Base-by-base conservation (phyloP, 176 grass and related monocot species). In the Carex scoparia region DNA sequence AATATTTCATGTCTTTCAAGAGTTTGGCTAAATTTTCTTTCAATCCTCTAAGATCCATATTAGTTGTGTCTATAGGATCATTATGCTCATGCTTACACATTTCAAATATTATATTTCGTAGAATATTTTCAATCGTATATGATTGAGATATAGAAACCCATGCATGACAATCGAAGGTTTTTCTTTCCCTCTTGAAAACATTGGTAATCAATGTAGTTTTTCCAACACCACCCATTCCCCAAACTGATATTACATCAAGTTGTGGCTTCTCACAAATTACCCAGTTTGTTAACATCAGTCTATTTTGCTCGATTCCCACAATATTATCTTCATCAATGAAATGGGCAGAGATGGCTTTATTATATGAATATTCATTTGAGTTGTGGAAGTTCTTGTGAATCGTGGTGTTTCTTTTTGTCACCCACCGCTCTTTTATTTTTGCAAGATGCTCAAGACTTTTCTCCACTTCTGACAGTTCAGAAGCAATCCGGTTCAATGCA, bases 161-260 rank as follows among this genome's bases (percentile, higher is more conserved):
- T 6, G 51, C 73, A 69, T 55, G 32, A 23, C 48, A 61, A 3
- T 80, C 33, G 55, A 84, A 88, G 0, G 23, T 59, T 51, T 71
- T 42, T 10, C 11, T 80, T 11, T 85, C 72, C 12, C 46, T 83
- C 40, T 81, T 57, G 14, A 65, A 85, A 16, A 81, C 63, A 42
- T 44, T 72, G 35, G 15, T 44, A 28, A 89, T 83, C 4, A 89
- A 7, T 10, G 87, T 63, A 55, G 87, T 85, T 81, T 89, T 85
- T 4, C 87, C 87, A 0, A 85, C 7, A 8, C 83, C 87, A 2
- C 87, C 87, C 83, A 89, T 89, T 10, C 87, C 87, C 56, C 87
- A 82, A 10, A 89, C 87, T 14, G 87, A 61, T 61, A 89, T 81
- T 13, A 89, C 7, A 10, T 27, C 31, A 57, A 58, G 31, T 33